Base-by-base conservation (phyloP, 495 filamentous ascomycete genomes). In the Trichoderma erinaceum region DNA sequence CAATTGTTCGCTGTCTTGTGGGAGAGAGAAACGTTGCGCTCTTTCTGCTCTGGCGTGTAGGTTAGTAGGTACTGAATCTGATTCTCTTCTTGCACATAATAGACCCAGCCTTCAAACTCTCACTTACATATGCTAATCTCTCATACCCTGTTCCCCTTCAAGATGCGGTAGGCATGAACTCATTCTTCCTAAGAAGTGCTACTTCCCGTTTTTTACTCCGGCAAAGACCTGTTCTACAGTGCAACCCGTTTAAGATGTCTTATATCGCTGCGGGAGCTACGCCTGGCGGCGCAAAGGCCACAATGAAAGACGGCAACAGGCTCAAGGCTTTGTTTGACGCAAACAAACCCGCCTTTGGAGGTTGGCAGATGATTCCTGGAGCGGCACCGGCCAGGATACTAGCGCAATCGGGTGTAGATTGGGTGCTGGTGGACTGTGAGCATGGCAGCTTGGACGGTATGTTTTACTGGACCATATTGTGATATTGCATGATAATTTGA, bases 401-500 rank as follows among this genome's bases (percentile, higher is more conserved):
- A 41, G 89, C 89, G 11, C 79, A 88, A 35, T 81, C 87, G 4
- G 88, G 88, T 7, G 84, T 88, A 3, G 90, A 91, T 75, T 93
- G 89, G 89, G 83, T 92, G 3, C 81, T 89, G 73, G 86, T 92
- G 23, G 91, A 93, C 76, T 87, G 83, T 63, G 89, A 92, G 74
- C 90, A 94, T 77, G 91, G 91, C 23, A 90, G 90, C 71, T 89
- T 93, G 32, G 88, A 90, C 71, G 90, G 88, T 89, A 78, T 41
- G 75, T 23, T 44, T 41, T 29, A 32, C 29, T 32, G 46, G 25
- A 50, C 8, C 15, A 23, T 8, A 21, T 7, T 52, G 11, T 23
- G 48, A 52, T 18, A n/a, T 61, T 27, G 15, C 21, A 23, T 48
- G 8, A 66, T 46, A 29, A 41, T 3, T 16, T 41, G 63, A 41